Base-by-base conservation (phyloP, 495 filamentous ascomycete species). In the Talaromyces liani region DNA sequence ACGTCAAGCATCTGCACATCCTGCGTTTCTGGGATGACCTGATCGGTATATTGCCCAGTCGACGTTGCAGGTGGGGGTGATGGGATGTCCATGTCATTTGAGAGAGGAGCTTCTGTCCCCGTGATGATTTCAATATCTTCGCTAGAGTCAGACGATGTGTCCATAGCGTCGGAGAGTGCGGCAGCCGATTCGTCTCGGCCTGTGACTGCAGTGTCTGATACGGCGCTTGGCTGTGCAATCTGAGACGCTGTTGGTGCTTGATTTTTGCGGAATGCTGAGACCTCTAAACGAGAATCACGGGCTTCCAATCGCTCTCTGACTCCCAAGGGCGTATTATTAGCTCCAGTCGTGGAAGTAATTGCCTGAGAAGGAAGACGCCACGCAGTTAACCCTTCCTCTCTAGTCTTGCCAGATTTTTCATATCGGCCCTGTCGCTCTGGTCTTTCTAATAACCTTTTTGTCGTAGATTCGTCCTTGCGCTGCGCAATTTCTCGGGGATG, bases 1-100 rank as follows among this genome's bases (percentile, higher is more conserved):
- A 49, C 45, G 18, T 62, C 60, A 47, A 53, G 27, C 60, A 62
- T 62, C 8, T 29, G 22, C 16, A 62, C 60, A 54, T 62, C 60
- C 20, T 62, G 60, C 3, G 6, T 54, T 22, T 62, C 29, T 31
- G 29, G 22, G 16, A 34, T 18, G n/a, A 6, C 45, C 18, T 49
- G 33, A 39, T 29, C 18, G 12, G 18, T 18, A 47, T 31, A 25
- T 24, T 27, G 24, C 33, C 22, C 34, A 16, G 12, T 60, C 16
- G 22, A 18, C 10, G 58, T 10, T 6, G 2, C 34, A 14, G 58
- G 33, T 24, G 18, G 10, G 18, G 22, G 41, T 12, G 58, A 22
- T 5, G 58, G 22, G 31, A 45, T 7, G 16, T 58, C n/a, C 1
- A 56, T 56, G 9, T 25, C 22, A 2, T 56, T 16, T 20, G 51